These are phyloP conservation scores for Mortierella sp. DNA, from an alignment of 371 early-diverging fungal species.

Conservation along the genomic window DNA sequence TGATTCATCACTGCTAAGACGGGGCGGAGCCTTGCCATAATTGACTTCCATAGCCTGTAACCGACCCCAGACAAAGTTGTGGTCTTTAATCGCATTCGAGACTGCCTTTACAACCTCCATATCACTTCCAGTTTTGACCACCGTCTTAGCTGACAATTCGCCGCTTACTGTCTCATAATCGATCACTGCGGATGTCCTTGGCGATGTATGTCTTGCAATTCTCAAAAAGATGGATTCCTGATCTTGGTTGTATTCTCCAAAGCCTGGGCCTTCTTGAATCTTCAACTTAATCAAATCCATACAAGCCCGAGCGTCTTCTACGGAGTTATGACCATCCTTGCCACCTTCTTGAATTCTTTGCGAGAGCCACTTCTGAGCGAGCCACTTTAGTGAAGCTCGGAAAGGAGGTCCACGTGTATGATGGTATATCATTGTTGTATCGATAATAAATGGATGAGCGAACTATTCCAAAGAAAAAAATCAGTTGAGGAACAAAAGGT, in stretches of 20 bases:
- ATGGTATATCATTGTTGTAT: constrained; percentile 76
- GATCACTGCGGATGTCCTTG: constrained; percentile 60
- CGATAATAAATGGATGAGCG: constrained; percentile 76
- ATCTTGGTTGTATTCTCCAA: constrained; percentile 61
- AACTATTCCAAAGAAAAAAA: constrained; percentile 42
- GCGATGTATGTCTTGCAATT: constrained; percentile 54
- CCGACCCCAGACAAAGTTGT: constrained; percentile 54
- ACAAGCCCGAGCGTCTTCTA: constrained; percentile 80
- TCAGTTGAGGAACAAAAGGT: neutral
- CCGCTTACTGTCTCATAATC: constrained; percentile 41
- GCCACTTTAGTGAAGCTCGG: constrained; percentile 65
- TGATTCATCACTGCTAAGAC: neutral
- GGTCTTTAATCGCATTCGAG: constrained; percentile 18
- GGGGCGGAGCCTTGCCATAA: constrained; percentile 28
- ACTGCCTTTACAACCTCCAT: constrained; percentile 39
- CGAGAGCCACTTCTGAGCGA: constrained; percentile 68
- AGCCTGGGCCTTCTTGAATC: constrained; percentile 63
- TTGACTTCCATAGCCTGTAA: constrained; percentile 52
- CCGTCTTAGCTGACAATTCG: constrained; percentile 10
- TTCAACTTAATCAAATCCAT: constrained; percentile 78
- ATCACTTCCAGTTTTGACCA: constrained; percentile 30
- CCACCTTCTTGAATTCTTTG: constrained; percentile 67
- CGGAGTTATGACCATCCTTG: constrained; percentile 76
- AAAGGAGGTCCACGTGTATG: constrained; percentile 70
- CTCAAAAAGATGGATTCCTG: constrained; percentile 66